Evolutionary conservation across 208 protist genomes (phyloP), one percentile per base, ranked within the genome.

Genomic region (Acanthamoeba healyi): DNA sequence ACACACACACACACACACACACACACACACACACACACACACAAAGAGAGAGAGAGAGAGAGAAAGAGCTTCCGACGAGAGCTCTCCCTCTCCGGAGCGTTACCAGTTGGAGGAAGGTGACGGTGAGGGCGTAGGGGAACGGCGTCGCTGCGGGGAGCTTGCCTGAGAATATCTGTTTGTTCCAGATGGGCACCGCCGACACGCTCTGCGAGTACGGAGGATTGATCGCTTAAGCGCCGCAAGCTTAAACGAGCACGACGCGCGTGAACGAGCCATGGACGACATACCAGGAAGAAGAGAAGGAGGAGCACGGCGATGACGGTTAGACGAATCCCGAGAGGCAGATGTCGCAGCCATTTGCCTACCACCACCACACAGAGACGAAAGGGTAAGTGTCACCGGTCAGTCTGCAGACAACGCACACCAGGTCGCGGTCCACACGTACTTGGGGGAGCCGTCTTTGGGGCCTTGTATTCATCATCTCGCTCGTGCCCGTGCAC

Each of bases 91-190:
- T n/a, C n/a, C n/a, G n/a, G n/a, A n/a, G n/a, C n/a, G n/a, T 15
- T 42, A 61, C 77, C 38, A 86, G 26, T 24, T 86, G 77, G n/a
- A 86, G n/a, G 77, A 86, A 58, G 40, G 77, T 86, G 77, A 86
- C 44, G 15, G 77, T 86, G 44, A 86, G 46, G 2, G 77, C 77
- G 77, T 61, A 86, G 32, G 77, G 77, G 46, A 86, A 86, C 14
- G 77, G 77, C 15, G 29, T 86, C 4, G n/a, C 46, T 22, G 14
- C 77, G 12, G 77, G 77, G 0, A 86, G 46, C 2, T 22, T 22
- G 14, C 77, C 77, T 2, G 77, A 56, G 29, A 86, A 86, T 22
- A 86, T 58, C 77, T 61, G 3, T n/a, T 86, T 86, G 77, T 86
- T 86, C 77, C 77, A 86, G 36, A 86, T 40, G 0, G 77, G 77